Conservation (phyloP, 2,329 filamentous ascomycete genomes). For the Aschersonia sp. region DNA sequence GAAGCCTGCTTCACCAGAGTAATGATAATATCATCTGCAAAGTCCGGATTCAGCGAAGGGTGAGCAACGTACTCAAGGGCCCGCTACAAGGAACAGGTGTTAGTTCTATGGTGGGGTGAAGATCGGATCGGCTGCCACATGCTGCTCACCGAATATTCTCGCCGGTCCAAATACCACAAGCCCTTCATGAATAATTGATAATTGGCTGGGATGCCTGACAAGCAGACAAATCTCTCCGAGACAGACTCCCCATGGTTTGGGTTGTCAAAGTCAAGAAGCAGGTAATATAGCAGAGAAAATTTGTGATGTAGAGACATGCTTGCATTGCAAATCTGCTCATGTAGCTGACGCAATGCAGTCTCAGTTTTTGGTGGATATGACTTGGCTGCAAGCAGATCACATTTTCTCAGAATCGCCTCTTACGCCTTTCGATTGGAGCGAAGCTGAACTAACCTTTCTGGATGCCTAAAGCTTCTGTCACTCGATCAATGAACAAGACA, state of each 20-base stretch:
- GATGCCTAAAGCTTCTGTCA: constrained; percentile 56
- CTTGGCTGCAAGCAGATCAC: constrained; percentile 25
- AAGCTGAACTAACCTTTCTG: constrained; percentile 38
- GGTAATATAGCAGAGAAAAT: constrained; percentile 70
- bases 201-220: constrained; percentile 54
- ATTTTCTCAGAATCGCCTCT: not conserved
- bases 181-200: constrained; percentile 74
- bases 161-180: constrained; percentile 64
- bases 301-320: constrained; percentile 60
- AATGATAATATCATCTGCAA: constrained; percentile 67
- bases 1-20: constrained; percentile 48
- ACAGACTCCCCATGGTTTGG: constrained; percentile 33
- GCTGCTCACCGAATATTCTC: constrained; percentile 44
- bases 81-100: constrained; percentile 21
- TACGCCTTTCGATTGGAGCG: not conserved
- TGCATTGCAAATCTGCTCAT: constrained; percentile 52
- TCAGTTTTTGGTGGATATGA: constrained; percentile 63
- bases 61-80: constrained; percentile 67
- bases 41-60: constrained; percentile 65
- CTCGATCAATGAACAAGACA: constrained; percentile 64
- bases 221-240: constrained; percentile 42
- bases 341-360: constrained; percentile 50
- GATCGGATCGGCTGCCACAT: too few species aligned
- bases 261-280: constrained; percentile 59
- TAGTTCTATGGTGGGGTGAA: too few species aligned